Percentiles rank a stretch among this genome's conserved stretches.
Conservation (phyloP, 1,139 yeast species). For the Scheffersomyces segobiensis region DNA sequence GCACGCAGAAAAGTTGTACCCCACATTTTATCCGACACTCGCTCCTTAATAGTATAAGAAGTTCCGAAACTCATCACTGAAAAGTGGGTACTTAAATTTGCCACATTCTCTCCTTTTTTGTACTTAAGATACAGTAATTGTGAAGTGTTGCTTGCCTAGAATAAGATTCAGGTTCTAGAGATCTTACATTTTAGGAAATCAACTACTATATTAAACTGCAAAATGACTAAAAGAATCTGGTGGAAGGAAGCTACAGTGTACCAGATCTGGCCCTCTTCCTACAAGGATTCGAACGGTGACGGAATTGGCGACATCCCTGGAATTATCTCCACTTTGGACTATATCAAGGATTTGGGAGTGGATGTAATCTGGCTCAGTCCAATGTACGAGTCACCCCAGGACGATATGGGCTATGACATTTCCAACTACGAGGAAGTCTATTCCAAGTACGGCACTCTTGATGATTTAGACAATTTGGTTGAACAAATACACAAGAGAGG, state of each 20-base stretch:
- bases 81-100: neutral
- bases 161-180: too few species aligned
- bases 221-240: constrained; percentile 13
- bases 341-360: constrained; percentile 20
- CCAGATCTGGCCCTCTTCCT: constrained; percentile 29
- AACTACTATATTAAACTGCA: neutral
- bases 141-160: neutral
- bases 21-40: neutral
- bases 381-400: constrained; percentile 26
- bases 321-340: constrained; percentile 23
- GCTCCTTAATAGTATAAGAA: neutral
- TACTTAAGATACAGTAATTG: neutral
- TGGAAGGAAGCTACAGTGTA: constrained; percentile 27
- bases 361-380: constrained; percentile 26
- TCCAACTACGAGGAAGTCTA: constrained; percentile 23
- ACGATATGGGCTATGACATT: constrained; percentile 27
- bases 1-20: neutral
- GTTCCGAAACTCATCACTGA: neutral
- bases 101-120: neutral
- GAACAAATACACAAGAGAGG: constrained; percentile 20
- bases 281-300: constrained; percentile 26
- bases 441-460: constrained; percentile 23
- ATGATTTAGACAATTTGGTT: constrained; percentile 22
- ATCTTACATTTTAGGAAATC: neutral
- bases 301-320: constrained; percentile 27